These are phyloP conservation scores for Amphichorda felina DNA, from an alignment of 2,329 filamentous ascomycete species.

Conservation along the genomic window DNA sequence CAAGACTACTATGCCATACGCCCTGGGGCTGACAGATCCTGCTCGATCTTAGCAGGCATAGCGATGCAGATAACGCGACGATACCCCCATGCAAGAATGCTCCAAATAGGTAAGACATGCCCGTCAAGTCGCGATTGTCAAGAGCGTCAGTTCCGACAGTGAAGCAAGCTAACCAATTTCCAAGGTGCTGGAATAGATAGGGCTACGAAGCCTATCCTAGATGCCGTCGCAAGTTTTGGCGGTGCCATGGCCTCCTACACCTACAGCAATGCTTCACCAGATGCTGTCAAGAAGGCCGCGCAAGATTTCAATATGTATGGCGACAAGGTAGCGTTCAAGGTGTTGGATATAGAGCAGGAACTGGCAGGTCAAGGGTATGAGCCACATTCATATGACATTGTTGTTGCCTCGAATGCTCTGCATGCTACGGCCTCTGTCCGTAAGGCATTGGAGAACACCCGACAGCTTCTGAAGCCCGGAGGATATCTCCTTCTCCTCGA, in stretches of 20 bases:
- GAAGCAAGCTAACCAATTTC: too few species aligned
- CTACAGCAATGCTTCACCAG: slow-evolving; percentile 29
- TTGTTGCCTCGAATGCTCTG: slow-evolving; percentile 25
- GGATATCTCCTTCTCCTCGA: slow-evolving; percentile 34
- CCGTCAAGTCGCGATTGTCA: too few species aligned
- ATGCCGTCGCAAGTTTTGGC: slow-evolving; percentile 13
- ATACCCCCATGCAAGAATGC: slow-evolving; percentile 26
- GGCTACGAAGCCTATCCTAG: slow-evolving; percentile 22
- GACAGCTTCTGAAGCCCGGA: slow-evolving; percentile 26
- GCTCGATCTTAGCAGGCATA: slow-evolving; percentile 10
- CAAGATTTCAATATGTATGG: slow-evolving; percentile 13
- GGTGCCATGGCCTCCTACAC: slow-evolving; percentile 27
- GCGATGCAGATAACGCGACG: slow-evolving; percentile 22
- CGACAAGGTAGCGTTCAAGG: slow-evolving; percentile 9
- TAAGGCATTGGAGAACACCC: slow-evolving; percentile 15
- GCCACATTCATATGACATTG: slow-evolving; percentile 20
- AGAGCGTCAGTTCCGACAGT: too few species aligned
- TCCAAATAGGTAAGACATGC: too few species aligned
- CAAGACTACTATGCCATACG: slow-evolving; percentile 17
- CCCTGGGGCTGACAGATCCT: slow-evolving; percentile 9
- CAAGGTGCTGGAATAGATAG: slow-evolving; percentile 32
- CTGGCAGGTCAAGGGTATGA: slow-evolving; percentile 17
- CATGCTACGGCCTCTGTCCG: slow-evolving; percentile 20
- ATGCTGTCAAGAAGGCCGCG: slow-evolving; percentile 24
- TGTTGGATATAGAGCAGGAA: slow-evolving; percentile 13